phyloP scores from a whole-genome alignment of 2,329 filamentous ascomycete species.

The Myriosclerotinia curreyana region DNA sequence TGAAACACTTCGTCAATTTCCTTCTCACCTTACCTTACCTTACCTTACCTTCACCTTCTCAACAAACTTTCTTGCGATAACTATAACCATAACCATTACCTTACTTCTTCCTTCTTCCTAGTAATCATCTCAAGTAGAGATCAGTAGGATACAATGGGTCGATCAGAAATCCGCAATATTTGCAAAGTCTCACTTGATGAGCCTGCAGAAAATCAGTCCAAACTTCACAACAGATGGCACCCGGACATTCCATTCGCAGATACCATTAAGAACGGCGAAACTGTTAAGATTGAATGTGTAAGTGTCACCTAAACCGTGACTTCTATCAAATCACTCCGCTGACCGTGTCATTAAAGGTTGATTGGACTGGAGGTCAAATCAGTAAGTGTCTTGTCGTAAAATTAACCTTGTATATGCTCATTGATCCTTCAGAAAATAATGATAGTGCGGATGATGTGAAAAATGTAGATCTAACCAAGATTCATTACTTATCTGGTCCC shows the following conservation, averaged over 20 bases:
- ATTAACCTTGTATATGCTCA: conserved; percentile 1
- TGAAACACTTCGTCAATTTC: neutral
- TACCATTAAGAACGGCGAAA: conserved; percentile 76
- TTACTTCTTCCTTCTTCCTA: neutral
- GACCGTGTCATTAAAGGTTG: conserved; percentile 26
- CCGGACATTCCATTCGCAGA: conserved; percentile 76
- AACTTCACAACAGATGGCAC: conserved; percentile 86
- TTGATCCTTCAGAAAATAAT: conserved; percentile 57
- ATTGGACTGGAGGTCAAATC: conserved; percentile 73
- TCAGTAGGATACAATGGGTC: conserved; percentile 43
- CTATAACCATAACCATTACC: neutral
- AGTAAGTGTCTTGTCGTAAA: conserved; percentile 49
- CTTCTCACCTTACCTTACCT: neutral
- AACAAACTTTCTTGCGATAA: neutral
- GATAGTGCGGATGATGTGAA: conserved; percentile 86
- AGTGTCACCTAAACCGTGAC: conserved; percentile 27
- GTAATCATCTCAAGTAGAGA: conserved; percentile 1
- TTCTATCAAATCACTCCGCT: conserved; percentile 5
- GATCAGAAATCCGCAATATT: conserved; percentile 62
- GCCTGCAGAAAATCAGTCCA: conserved; percentile 65
- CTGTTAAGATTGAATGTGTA: conserved; percentile 85
- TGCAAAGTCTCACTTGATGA: conserved; percentile 71
- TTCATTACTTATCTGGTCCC: conserved; percentile 86
- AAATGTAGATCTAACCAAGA: conserved; percentile 76
- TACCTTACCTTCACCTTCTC: neutral